Evolutionary conservation across 768 basidiomycete genomes (phyloP), one percentile per base, ranked within the genome.

Genomic region (Phaffia australis): DNA sequence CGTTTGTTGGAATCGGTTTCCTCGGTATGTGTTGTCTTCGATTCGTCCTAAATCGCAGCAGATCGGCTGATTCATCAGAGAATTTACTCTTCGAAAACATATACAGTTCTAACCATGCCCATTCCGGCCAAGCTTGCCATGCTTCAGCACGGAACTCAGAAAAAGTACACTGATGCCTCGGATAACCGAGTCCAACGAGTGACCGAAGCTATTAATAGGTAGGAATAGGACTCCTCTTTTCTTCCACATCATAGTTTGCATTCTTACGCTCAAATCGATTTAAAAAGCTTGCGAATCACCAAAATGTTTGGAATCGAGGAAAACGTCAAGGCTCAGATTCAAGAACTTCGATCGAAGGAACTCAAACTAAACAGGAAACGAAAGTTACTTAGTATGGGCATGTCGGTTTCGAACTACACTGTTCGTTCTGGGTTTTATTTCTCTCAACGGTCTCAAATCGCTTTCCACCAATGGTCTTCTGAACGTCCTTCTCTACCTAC

Each of bases 251-350:
- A 42, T 42, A 4, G 35, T 42, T 42, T 11, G 35, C 11, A 4
- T 5, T 42, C 35, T 42, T 11, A 42, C 11, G 11, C 35, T 11
- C 35, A 42, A 11, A 42, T 42, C 35, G 35, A 42, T 9, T 30
- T 54, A 71, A 81, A 80, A 63, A 81, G 83, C 23, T 74, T 85
- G 18, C 80, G 85, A 21, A 85, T 86, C 82, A 78, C 86, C 72
- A 87, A 87, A 74, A 76, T 87, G 51, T 87, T 88, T 70, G 86
- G 76, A 27, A 77, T 74, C 79, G 79, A 80, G 65, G 80, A 69
- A 15, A 70, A 81, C 56, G 81, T 85, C 72, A 77, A 81, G 27
- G 73, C 79, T 16, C 79, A 79, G 59, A 77, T 89, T 56, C 75
- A 79, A 25, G 79, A 80, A 35, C 83, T 82, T 70, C 81, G 87